phyloP scores from a whole-genome alignment of 2,329 filamentous ascomycete genomes.

The Calonectria pseudoturangicola region DNA sequence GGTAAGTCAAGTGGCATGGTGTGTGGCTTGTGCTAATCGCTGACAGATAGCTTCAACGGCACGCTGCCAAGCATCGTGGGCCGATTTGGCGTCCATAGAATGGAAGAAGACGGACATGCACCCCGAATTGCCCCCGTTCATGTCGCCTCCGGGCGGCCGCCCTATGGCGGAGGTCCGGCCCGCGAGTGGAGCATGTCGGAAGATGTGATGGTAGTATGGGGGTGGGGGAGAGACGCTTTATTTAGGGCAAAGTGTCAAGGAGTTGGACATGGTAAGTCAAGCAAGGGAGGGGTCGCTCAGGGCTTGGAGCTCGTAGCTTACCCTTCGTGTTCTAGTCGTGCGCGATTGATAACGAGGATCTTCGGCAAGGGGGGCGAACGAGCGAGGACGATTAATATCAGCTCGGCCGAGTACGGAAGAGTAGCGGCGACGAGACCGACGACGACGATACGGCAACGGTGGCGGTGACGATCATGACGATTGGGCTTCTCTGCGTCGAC shows the following conservation, averaged over 20 bases:
- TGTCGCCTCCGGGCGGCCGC: constrained; percentile 48
- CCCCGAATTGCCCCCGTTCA: constrained; percentile 45
- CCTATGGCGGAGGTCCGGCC: constrained; percentile 48
- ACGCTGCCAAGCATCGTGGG: constrained; percentile 33
- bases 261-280: constrained; percentile 48
- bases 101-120: constrained; percentile 30
- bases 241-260: constrained; percentile 46
- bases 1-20: constrained; percentile 30
- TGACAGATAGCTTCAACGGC: constrained; percentile 39
- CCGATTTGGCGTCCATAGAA: constrained; percentile 21
- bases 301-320: constrained; percentile 47
- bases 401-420: constrained; percentile 21
- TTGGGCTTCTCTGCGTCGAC: constrained; percentile 11
- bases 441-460: not conserved
- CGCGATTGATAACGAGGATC: constrained; percentile 36
- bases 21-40: constrained; percentile 35
- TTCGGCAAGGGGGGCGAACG: constrained; percentile 8
- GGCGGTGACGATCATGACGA: constrained; percentile 23
- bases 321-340: constrained; percentile 43
- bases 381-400: constrained; percentile 8
- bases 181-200: constrained; percentile 49
- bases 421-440: not conserved
- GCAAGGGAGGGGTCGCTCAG: constrained; percentile 45
- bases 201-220: constrained; percentile 33
- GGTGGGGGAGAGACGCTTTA: constrained; percentile 50